These are phyloP conservation scores for Trichocomaceae sp. DNA, from an alignment of 2,329 filamentous ascomycete species.

Conservation along the genomic window DNA sequence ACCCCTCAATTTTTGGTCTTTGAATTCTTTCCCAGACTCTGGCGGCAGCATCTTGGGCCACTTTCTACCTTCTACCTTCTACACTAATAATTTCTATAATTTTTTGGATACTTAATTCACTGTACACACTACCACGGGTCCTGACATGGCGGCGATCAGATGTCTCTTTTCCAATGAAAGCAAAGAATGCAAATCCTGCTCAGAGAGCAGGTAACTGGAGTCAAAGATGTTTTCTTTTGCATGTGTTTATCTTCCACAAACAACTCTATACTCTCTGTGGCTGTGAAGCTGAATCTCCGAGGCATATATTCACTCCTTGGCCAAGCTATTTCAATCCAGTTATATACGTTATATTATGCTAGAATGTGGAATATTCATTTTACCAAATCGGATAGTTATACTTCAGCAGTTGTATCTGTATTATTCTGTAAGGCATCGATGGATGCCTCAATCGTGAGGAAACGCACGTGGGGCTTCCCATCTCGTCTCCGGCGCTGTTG, in stretches of 20 bases:
- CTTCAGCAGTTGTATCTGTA: no score
- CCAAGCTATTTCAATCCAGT: neutral
- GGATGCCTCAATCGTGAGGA: neutral
- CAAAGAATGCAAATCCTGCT: neutral
- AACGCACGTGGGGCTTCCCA: neutral
- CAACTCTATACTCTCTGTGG: neutral
- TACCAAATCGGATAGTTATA: neutral
- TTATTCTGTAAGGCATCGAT: neutral
- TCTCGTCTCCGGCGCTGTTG: neutral
- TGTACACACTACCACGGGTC: slow-evolving; percentile 9
- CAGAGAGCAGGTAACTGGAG: neutral
- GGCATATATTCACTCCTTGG: neutral
- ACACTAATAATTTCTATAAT: neutral
- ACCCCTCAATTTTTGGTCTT: slow-evolving; percentile 13
- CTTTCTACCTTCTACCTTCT: slow-evolving; percentile 1
- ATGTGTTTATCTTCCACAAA: neutral
- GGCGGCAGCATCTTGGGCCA: slow-evolving; percentile 6
- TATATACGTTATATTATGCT: neutral
- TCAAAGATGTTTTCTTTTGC: slow-evolving; percentile 5
- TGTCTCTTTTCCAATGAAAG: neutral
- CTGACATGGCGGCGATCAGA: slow-evolving; percentile 2
- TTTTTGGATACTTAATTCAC: slow-evolving; percentile 8
- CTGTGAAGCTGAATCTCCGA: neutral
- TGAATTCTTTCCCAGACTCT: slow-evolving; percentile 7
- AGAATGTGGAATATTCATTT: neutral